Evolutionary conservation across 805 yeast genomes (phyloP).

Genomic region (Kockiozyma suomiensis): DNA sequence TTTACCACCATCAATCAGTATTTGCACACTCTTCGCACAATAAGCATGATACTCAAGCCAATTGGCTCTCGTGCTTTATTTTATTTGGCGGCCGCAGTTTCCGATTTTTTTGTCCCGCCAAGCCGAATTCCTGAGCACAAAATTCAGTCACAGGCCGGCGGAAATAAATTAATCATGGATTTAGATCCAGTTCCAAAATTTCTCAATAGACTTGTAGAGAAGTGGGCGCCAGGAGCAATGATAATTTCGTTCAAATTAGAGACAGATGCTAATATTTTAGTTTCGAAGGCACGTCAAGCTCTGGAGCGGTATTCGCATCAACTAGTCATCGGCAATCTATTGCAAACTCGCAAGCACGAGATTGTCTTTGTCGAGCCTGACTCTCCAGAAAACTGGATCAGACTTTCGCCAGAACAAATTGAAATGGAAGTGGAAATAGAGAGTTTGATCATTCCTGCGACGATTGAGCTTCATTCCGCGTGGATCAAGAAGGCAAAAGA

Average conservation of each 20-base stretch:
- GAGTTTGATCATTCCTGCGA: slow-evolving; percentile 75
- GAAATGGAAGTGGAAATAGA: slow-evolving; percentile 65
- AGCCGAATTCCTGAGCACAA: slow-evolving; percentile 89
- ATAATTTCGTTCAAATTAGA: slow-evolving; percentile 92
- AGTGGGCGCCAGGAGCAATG: slow-evolving; percentile 96
- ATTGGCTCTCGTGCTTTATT: slow-evolving; percentile 66
- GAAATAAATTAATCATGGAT: slow-evolving; percentile 78
- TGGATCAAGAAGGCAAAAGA: slow-evolving; percentile 52
- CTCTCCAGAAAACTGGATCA: slow-evolving; percentile 39
- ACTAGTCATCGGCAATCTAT: slow-evolving; percentile 87
- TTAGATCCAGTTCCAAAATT: slow-evolving; percentile 97
- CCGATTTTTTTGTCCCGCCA: slow-evolving; percentile 90
- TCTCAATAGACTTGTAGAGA: slow-evolving; percentile 78
- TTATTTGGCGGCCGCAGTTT: slow-evolving; percentile 95
- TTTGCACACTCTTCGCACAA: slow-evolving; percentile 73
- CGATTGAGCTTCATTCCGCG: slow-evolving; percentile 59
- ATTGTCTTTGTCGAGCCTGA: slow-evolving; percentile 78
- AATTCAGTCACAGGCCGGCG: slow-evolving; percentile 75
- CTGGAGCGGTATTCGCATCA: slow-evolving; percentile 87
- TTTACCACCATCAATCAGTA: slow-evolving; percentile 96
- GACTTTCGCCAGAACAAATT: slow-evolving; percentile 49
- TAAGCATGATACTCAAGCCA: slow-evolving; percentile 61
- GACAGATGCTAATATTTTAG: slow-evolving; percentile 72
- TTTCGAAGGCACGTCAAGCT: slow-evolving; percentile 77
- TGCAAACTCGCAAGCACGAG: slow-evolving; percentile 84